phyloP scores from a whole-genome alignment of 1,139 yeast species.

The Meyerozyma guilliermondii region DNA sequence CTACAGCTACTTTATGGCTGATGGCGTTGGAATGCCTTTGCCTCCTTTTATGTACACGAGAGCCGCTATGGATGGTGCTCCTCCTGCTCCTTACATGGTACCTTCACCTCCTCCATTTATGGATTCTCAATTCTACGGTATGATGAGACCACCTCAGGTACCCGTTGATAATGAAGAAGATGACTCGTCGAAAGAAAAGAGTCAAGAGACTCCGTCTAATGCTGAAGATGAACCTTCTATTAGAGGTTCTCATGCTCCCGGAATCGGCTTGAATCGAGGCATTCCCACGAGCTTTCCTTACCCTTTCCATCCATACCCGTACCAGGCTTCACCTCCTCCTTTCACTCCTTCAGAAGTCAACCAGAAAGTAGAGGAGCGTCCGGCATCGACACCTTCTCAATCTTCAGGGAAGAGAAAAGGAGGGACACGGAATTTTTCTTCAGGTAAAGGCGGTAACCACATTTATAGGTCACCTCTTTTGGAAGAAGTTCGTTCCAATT shows the following conservation, averaged over 20 bases:
- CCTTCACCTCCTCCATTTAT: slow-evolving; percentile 28
- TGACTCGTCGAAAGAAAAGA: neutral
- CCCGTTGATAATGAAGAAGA: slow-evolving; percentile 4
- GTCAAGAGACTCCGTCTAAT: slow-evolving; percentile 4
- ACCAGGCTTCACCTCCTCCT: slow-evolving; percentile 30
- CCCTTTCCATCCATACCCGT: slow-evolving; percentile 47
- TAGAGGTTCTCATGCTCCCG: slow-evolving; percentile 22
- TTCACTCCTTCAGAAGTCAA: neutral
- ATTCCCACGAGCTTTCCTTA: slow-evolving; percentile 31
- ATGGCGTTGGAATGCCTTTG: slow-evolving; percentile 11
- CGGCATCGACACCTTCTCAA: neutral
- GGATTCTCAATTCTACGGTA: slow-evolving; percentile 32
- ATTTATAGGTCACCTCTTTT: slow-evolving; percentile 73
- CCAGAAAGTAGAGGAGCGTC: neutral
- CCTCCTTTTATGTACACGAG: slow-evolving; percentile 5
- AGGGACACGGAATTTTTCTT: neutral
- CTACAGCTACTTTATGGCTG: slow-evolving; percentile 25
- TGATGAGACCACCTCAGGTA: slow-evolving; percentile 15
- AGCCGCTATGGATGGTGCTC: slow-evolving; percentile 3
- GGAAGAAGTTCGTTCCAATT: slow-evolving; percentile 78
- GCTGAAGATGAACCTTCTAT: slow-evolving; percentile 6
- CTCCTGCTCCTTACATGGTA: slow-evolving; percentile 6
- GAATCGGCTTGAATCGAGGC: slow-evolving; percentile 38
- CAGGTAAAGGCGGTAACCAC: slow-evolving; percentile 26
- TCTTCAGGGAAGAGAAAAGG: slow-evolving; percentile 12